A percentile compares a stretch with the other conserved stretches of the same genome.
Conservation (phyloP, 1,139 yeast genomes). For the Kurtzmaniella quercitrusa region DNA sequence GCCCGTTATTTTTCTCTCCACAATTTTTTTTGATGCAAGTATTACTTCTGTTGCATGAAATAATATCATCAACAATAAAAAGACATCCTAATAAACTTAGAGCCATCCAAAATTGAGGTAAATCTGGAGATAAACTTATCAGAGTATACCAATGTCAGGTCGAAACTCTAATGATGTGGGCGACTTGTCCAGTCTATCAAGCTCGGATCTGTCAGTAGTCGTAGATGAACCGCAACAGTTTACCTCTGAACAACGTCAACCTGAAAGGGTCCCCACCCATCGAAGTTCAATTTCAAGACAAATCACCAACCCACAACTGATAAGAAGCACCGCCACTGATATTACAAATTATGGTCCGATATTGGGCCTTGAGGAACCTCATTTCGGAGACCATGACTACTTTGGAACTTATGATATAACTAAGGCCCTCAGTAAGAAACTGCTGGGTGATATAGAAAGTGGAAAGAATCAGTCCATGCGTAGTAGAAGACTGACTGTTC, state of each 20-base stretch:
- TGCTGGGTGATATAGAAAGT: not conserved
- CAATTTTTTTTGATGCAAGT: no score
- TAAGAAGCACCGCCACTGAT: not conserved
- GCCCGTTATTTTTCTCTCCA: no score
- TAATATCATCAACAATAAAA: not conserved
- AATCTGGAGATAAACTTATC: no score
- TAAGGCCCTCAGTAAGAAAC: not conserved
- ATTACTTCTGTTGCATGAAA: not conserved
- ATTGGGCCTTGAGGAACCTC: not conserved
- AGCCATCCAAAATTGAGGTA: no score
- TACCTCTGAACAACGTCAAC: not conserved
- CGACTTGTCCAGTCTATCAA: not conserved
- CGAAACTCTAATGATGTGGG: not conserved
- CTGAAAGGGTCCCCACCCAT: not conserved
- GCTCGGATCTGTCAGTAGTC: not conserved
- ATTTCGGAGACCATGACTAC: not conserved
- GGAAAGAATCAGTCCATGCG: not conserved
- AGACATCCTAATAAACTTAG: not conserved
- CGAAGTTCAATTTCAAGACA: not conserved
- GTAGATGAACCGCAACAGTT: not conserved
- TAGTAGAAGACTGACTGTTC: not conserved
- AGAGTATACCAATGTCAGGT: not conserved
- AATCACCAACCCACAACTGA: not conserved
- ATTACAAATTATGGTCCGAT: not conserved
- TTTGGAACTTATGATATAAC: constrained; percentile 3